Percentiles rank a stretch among this genome's conserved stretches.
These are phyloP conservation scores for Fusarium tjaetaba DNA, from an alignment of 2,329 filamentous ascomycete species.

Conservation along the genomic window DNA sequence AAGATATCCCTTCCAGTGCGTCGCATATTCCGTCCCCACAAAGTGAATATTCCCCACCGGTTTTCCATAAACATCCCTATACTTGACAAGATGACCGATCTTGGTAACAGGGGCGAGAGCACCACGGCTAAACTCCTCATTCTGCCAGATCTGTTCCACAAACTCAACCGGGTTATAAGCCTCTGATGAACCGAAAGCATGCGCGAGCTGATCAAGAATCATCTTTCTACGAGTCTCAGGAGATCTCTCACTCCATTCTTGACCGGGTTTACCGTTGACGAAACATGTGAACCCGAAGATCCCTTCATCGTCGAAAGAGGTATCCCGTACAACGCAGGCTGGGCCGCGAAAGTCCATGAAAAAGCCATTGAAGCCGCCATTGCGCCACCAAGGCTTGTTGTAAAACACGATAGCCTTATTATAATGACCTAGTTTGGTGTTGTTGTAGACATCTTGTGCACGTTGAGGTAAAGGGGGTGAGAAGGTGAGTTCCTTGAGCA, in stretches of 20 bases:
- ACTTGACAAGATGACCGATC: constrained; percentile 45
- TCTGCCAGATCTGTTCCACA: constrained; percentile 49
- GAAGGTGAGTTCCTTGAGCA: constrained; percentile 58
- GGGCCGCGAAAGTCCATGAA: constrained; percentile 54
- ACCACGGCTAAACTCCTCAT: constrained; percentile 48
- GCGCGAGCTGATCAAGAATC: constrained; percentile 49
- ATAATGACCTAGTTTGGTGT: constrained; percentile 55
- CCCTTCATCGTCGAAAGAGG: constrained; percentile 45
- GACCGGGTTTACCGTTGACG: constrained; percentile 51
- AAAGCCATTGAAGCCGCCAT: constrained; percentile 50
- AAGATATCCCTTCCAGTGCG: constrained; percentile 63
- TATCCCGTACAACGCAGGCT: constrained; percentile 53
- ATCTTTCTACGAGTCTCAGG: constrained; percentile 42
- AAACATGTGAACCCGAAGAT: constrained; percentile 54
- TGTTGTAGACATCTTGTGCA: constrained; percentile 48
- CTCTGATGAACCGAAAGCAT: constrained; percentile 42
- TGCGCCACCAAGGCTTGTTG: constrained; percentile 48
- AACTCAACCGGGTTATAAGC: constrained; percentile 42
- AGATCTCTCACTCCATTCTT: constrained; percentile 47
- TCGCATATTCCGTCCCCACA: constrained; percentile 59
- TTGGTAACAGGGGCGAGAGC: constrained; percentile 48
- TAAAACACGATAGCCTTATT: constrained; percentile 53
- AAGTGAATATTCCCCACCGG: constrained; percentile 57
- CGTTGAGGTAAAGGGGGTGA: constrained; percentile 54
- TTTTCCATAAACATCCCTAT: constrained; percentile 44